Base-by-base conservation (phyloP, 2,329 filamentous ascomycete genomes). In the Talaromyces sp. region DNA sequence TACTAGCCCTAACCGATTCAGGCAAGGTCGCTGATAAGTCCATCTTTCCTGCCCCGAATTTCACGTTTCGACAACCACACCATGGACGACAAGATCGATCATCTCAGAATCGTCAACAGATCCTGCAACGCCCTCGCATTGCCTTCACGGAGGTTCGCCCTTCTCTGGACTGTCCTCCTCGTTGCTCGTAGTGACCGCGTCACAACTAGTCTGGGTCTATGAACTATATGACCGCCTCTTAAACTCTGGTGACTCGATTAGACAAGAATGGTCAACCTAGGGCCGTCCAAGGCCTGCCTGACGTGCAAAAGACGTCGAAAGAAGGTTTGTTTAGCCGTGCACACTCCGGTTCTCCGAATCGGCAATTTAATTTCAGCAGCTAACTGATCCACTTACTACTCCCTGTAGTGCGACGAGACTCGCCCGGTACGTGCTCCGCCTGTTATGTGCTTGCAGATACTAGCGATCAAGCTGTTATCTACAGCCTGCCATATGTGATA, bases 291-390 rank as follows among this genome's bases (percentile, higher is more conserved):
- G 13, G 63, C 56, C 11, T 65, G 63, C 8, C n/a, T 60, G 15
- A 65, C 63, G n/a, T 65, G 63, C 58, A 65, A 65, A 5, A 27
- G 40, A 27, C 45, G 63, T 11, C 29, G 63, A n/a, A 65, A 65
- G 47, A 65, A 65, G 47, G 63, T 65, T n/a, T 11, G 63, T 60
- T 3, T 2, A 15, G 7, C 29, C 25, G 10, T 45, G 17, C 15
- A 43, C 3, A 13, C 17, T 43, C 7, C 29, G 15, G 6, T 54
- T n/a, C 4, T 19, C 8, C 22, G 15, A 7, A 10, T 34, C 11
- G 17, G 10, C 17, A 54, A 6, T 13, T 13, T 54, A 19, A 13
- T 34, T 54, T 11, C 4, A 58, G 10, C 31, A n/a, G 5, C 34
- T 54, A 34, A 59, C 15, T 61, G 17, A n/a, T 27, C 45, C 7